Conservation (phyloP, 2,329 filamentous ascomycete species). For the Fusarium papillatum region DNA sequence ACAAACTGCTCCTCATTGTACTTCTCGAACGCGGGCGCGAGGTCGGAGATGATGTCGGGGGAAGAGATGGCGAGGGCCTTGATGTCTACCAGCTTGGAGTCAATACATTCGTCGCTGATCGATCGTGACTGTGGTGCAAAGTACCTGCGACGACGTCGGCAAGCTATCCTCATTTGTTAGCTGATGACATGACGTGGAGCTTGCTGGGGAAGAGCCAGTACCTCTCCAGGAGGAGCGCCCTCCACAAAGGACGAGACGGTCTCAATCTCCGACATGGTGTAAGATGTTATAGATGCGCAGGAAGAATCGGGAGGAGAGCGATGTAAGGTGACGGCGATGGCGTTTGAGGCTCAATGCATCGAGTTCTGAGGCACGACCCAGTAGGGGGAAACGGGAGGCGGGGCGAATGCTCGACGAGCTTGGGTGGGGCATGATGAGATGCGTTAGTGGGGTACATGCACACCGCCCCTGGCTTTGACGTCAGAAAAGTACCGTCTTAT, state of each 20-base stretch:
- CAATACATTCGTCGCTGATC: slow-evolving; percentile 21
- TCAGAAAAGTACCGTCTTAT: slow-evolving; percentile 14
- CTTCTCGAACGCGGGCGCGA: slow-evolving; percentile 88
- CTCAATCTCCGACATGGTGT: slow-evolving; percentile 54
- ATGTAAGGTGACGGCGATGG: slow-evolving; percentile 21
- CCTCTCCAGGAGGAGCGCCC: slow-evolving; percentile 96
- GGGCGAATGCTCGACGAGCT: slow-evolving; percentile 40
- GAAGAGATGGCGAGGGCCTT: slow-evolving; percentile 84
- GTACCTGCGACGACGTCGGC: slow-evolving; percentile 90
- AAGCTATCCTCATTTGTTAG: slow-evolving; percentile 69
- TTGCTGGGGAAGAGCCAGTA: slow-evolving; percentile 58
- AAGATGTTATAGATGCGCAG: slow-evolving; percentile 18
- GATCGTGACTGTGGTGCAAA: slow-evolving; percentile 12
- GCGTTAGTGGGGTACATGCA: slow-evolving; percentile 26
- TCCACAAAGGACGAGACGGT: slow-evolving; percentile 87
- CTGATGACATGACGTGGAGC: slow-evolving; percentile 39
- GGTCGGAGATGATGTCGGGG: slow-evolving; percentile 76
- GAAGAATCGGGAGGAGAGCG: slow-evolving; percentile 8
- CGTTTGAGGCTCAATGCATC: slow-evolving; percentile 37
- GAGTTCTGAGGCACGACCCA: slow-evolving; percentile 28
- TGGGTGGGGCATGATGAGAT: slow-evolving; percentile 37
- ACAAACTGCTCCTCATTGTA: slow-evolving; percentile 97
- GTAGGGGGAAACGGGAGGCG: slow-evolving; percentile 40
- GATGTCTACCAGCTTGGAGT: slow-evolving; percentile 75
- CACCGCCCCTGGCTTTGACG: not conserved